Percentiles rank a stretch among this genome's conserved stretches.
These are phyloP conservation scores for Salvia miltiorrhiza DNA, from an alignment of 257 asterid genomes.

Conservation along the genomic window DNA sequence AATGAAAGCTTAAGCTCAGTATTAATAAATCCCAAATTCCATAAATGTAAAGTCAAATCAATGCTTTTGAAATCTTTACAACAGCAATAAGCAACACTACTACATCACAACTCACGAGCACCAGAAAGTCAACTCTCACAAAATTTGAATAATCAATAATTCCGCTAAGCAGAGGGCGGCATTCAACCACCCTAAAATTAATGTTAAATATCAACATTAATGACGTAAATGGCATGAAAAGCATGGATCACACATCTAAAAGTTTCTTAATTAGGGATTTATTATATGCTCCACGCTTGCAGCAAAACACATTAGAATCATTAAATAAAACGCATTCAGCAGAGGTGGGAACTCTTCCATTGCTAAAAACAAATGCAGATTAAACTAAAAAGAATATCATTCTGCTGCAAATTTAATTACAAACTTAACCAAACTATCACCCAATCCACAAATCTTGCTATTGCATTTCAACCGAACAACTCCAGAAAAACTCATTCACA, in stretches of 20 bases:
- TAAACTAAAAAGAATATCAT: no score
- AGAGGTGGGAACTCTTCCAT: background rate
- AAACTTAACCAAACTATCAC: background rate
- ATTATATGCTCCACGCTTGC: conserved; percentile 12
- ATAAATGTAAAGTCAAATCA: background rate
- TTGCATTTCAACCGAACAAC: background rate
- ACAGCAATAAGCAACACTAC: conserved; percentile 16
- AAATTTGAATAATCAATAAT: background rate
- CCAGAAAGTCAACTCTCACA: conserved; percentile 31
- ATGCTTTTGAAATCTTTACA: background rate
- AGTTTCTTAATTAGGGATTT: background rate
- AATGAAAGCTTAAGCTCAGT: background rate
- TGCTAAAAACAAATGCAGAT: background rate
- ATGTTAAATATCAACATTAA: no score
- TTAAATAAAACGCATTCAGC: background rate
- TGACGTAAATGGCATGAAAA: no score
- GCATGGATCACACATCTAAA: conserved; percentile 23
- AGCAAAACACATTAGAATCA: background rate
- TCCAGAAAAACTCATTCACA: background rate
- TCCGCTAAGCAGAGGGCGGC: background rate
- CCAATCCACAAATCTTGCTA: conserved; percentile 9
- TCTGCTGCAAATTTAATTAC: no score
- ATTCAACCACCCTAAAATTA: background rate
- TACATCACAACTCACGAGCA: conserved; percentile 17
- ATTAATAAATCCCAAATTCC: background rate